Evolutionary conservation across 1,139 yeast genomes (phyloP), one percentile per base, ranked within the genome.

Genomic region (Suhomyces maxii): DNA sequence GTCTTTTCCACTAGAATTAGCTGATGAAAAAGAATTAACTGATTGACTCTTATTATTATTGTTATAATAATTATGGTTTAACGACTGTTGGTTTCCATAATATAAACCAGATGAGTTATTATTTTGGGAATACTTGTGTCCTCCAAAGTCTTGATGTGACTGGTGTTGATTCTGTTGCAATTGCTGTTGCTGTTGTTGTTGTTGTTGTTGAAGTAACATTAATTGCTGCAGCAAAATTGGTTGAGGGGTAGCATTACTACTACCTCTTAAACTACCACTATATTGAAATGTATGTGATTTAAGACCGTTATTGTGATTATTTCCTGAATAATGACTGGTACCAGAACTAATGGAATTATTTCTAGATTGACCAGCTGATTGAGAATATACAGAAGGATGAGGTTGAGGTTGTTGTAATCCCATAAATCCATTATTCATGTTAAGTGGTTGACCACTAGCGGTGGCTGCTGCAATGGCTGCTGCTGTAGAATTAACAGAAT

Each of bases 401-500:
- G 67, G 65, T 47, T 64, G 71, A 4, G 67, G 69, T 46, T 60
- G 69, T 40, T 67, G 71, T 45, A 65, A 55, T 2, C 61, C 60
- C 57, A 63, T 56, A 40, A 65, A 63, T 7, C 60, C 59, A 43
- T 59, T 62, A 49, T 57, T 65, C 53, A 72, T 57, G 50, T 68
- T 73, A 55, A 74, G 65, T 2, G 79, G 76, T 51, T 73, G 79
- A 1, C 79, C 80, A 52, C 77, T 69, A 6, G 80, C 80, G n/a
- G 79, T 75, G n/a, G 80, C 79, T 5, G 80, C 78, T 0, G 79
- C 79, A 42, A 74, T 73, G 3, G 79, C 80, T 7, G 79, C 78
- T 1, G 79, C 79, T 0, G 79, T 71, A n/a, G 76, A 65, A 49
- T 73, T 73, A 12, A 74, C 75, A 6, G 71, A 64, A 51, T 67